These are phyloP conservation scores for Brettanomyces naardenensis DNA, from an alignment of 805 yeast genomes.

Conservation along the genomic window DNA sequence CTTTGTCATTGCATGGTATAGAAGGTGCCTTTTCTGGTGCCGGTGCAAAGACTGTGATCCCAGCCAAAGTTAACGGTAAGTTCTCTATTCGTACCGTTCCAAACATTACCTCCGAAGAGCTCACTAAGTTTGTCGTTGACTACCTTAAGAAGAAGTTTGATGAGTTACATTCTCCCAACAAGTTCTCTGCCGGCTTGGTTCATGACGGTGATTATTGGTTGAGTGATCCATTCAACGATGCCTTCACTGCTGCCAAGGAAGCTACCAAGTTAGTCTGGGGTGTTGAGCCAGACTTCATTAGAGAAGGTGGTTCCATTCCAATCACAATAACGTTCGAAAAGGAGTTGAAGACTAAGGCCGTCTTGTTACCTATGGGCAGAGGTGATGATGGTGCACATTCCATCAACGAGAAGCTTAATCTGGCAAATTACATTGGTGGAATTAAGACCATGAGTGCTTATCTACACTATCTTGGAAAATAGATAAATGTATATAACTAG, in stretches of 20 bases:
- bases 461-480: slow-evolving; percentile 65
- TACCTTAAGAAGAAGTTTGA: slow-evolving; percentile 62
- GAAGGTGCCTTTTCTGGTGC: slow-evolving; percentile 94
- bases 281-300: slow-evolving; percentile 90
- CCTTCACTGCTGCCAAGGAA: slow-evolving; percentile 87
- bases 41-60: slow-evolving; percentile 98
- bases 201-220: slow-evolving; percentile 98
- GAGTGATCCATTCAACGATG: slow-evolving; percentile 85
- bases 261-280: slow-evolving; percentile 96
- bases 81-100: slow-evolving; percentile 98
- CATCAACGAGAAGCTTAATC: slow-evolving; percentile 88
- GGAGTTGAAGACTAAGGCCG: slow-evolving; percentile 74
- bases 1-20: slow-evolving; percentile 90
- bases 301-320: slow-evolving; percentile 99
- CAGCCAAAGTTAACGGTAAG: slow-evolving; percentile 89
- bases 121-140: slow-evolving; percentile 69
- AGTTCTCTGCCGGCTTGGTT: slow-evolving; percentile 59
- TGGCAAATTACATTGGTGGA: slow-evolving; percentile 87
- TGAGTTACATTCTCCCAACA: slow-evolving; percentile 70
- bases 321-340: slow-evolving; percentile 91
- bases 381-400: slow-evolving; percentile 99
- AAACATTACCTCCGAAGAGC: slow-evolving; percentile 70
- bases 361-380: slow-evolving; percentile 94
- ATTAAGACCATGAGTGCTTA: slow-evolving; percentile 90
- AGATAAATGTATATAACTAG: not conserved